phyloP scores from a whole-genome alignment of 1,284 basidiomycete genomes.

The Sporisorium reilianum region DNA sequence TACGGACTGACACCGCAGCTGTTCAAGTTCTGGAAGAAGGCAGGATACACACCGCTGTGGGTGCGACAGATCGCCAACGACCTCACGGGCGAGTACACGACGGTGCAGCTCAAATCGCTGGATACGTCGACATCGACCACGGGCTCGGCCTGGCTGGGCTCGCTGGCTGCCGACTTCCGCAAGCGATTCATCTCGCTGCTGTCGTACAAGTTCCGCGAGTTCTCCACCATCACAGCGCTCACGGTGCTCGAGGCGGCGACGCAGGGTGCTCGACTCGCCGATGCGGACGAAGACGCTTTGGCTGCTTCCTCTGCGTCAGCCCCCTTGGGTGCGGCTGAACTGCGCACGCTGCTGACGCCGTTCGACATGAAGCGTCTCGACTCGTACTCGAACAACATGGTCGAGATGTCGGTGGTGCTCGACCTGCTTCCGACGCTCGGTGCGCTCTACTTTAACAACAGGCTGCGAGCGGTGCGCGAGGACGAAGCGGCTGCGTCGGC shows the following conservation, averaged over 20 bases:
- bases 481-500: conserved; percentile 51
- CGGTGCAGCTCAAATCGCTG: conserved; percentile 83
- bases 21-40: conserved; percentile 95
- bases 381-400: conserved; percentile 93
- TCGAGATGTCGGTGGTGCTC: conserved; percentile 95
- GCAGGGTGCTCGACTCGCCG: conserved; percentile 71
- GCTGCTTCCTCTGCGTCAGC: conserved; percentile 18
- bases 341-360: conserved; percentile 82
- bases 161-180: conserved; percentile 94
- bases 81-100: conserved; percentile 95
- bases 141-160: conserved; percentile 82
- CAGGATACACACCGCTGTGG: conserved; percentile 91
- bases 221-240: conserved; percentile 85
- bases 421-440: conserved; percentile 88
- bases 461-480: conserved; percentile 62
- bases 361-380: conserved; percentile 97
- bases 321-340: conserved; percentile 74
- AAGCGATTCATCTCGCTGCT: conserved; percentile 88
- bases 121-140: conserved; percentile 62
- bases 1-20: conserved; percentile 92
- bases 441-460: conserved; percentile 82
- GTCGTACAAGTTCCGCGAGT: conserved; percentile 94
- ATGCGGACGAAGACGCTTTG: conserved; percentile 17
- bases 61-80: conserved; percentile 93
- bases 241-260: conserved; percentile 89